phyloP scores from a whole-genome alignment of 306 rosid genomes.

The Cajanus cajan region DNA sequence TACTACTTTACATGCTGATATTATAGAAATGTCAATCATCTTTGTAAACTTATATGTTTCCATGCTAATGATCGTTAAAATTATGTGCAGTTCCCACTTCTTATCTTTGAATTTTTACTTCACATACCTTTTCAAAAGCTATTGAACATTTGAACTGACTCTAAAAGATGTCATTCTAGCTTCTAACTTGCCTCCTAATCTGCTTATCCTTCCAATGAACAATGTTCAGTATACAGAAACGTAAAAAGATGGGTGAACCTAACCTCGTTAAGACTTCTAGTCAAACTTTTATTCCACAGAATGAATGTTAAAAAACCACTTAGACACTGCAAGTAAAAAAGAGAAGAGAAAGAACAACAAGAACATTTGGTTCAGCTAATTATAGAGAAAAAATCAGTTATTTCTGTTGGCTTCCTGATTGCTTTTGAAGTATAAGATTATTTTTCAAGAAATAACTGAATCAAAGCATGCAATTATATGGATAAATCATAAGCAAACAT shows the following conservation, averaged over 20 bases:
- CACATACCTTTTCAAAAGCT: not conserved
- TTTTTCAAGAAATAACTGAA: no score
- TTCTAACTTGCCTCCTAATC: not conserved
- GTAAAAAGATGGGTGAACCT: not conserved
- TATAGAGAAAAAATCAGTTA: no score
- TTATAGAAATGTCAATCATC: conserved; percentile 9
- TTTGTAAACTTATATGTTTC: not conserved
- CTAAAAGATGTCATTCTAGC: not conserved
- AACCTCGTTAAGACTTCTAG: not conserved
- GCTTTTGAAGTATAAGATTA: no score
- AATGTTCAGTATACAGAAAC: not conserved
- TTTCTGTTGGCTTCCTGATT: no score
- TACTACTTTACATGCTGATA: not conserved
- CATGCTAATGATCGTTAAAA: conserved; percentile 25
- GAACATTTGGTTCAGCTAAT: no score
- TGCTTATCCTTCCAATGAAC: not conserved
- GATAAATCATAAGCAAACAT: not conserved
- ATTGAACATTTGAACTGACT: not conserved
- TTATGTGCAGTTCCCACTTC: conserved; percentile 68
- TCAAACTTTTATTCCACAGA: no score
- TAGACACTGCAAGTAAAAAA: no score
- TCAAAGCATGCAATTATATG: not conserved
- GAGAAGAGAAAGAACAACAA: no score
- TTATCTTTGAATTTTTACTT: not conserved
- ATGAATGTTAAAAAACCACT: no score